Evolutionary conservation across 2,329 filamentous ascomycete genomes (phyloP).

Genomic region (Ophiocordyceps camponoti-rufipedis): DNA sequence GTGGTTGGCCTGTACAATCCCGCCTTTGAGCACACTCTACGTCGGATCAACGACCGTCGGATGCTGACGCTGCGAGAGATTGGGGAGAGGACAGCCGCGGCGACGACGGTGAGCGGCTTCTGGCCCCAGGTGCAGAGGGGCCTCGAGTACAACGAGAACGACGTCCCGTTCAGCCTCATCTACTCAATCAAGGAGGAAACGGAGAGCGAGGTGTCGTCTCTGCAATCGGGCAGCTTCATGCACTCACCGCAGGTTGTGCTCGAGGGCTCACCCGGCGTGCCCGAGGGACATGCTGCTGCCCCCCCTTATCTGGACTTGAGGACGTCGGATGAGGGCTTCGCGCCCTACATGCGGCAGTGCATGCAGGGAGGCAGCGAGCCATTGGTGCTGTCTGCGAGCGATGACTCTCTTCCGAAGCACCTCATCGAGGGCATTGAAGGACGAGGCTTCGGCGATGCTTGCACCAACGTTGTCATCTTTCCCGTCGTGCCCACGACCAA

Average conservation of each 20-base stretch:
- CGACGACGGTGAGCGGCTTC: slow-evolving; percentile 55
- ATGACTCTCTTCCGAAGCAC: slow-evolving; percentile 43
- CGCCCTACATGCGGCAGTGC: slow-evolving; percentile 58
- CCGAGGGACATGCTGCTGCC: slow-evolving; percentile 41
- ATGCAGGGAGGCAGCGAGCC: slow-evolving; percentile 46
- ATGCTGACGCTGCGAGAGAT: slow-evolving; percentile 67
- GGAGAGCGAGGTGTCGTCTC: slow-evolving; percentile 54
- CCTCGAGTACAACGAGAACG: slow-evolving; percentile 54
- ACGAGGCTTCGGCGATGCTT: slow-evolving; percentile 54
- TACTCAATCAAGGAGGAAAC: slow-evolving; percentile 57
- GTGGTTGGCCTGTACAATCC: slow-evolving; percentile 67
- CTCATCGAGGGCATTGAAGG: slow-evolving; percentile 50
- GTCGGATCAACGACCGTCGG: slow-evolving; percentile 60
- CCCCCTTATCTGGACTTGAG: slow-evolving; percentile 48
- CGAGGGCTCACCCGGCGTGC: slow-evolving; percentile 55
- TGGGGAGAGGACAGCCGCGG: slow-evolving; percentile 54
- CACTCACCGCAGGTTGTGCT: slow-evolving; percentile 47
- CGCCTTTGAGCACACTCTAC: slow-evolving; percentile 62
- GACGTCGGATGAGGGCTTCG: slow-evolving; percentile 53
- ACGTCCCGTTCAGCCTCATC: slow-evolving; percentile 59
- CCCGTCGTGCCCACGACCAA: slow-evolving; percentile 60
- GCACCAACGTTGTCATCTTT: slow-evolving; percentile 54
- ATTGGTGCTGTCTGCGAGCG: slow-evolving; percentile 47
- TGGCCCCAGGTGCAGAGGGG: slow-evolving; percentile 54
- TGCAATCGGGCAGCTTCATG: slow-evolving; percentile 47